Conservation (phyloP, 192 early-diverging fungal genomes). For the Backusella macrospora region DNA sequence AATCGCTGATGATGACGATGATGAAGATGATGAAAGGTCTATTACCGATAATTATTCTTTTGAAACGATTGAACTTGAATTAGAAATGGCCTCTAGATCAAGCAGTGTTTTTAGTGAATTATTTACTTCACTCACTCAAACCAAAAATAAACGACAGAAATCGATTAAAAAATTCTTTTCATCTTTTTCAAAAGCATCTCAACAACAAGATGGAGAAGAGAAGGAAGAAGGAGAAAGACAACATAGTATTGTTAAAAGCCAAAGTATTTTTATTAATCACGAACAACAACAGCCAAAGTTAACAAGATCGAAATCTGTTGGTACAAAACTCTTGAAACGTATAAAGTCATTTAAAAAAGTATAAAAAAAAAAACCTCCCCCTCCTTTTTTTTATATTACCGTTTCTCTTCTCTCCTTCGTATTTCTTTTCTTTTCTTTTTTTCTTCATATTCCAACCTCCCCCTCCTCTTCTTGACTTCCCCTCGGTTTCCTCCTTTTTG, state of each 20-base stretch:
- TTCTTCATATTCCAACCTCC: too few species aligned
- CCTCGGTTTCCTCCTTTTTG: not conserved
- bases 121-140: not conserved
- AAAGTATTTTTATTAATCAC: too few species aligned
- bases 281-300: not conserved
- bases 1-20: not conserved
- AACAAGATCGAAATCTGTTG: conserved; percentile 7
- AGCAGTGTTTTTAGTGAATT: not conserved
- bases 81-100: not conserved
- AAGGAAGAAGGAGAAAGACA: too few species aligned
- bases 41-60: not conserved
- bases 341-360: conserved; percentile 1
- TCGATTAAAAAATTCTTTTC: not conserved
- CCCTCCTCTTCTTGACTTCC: not conserved
- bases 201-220: not conserved
- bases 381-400: too few species aligned
- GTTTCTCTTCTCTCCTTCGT: too few species aligned
- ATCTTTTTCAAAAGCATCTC: not conserved
- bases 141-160: not conserved
- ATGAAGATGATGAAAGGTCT: not conserved
- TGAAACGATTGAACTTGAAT: not conserved
- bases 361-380: not conserved
- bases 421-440: too few species aligned
- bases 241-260: too few species aligned
- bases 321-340: conserved; percentile 4